Evolutionary conservation across 2,329 filamentous ascomycete species (phyloP).

Genomic region (Cercospora beticola): DNA sequence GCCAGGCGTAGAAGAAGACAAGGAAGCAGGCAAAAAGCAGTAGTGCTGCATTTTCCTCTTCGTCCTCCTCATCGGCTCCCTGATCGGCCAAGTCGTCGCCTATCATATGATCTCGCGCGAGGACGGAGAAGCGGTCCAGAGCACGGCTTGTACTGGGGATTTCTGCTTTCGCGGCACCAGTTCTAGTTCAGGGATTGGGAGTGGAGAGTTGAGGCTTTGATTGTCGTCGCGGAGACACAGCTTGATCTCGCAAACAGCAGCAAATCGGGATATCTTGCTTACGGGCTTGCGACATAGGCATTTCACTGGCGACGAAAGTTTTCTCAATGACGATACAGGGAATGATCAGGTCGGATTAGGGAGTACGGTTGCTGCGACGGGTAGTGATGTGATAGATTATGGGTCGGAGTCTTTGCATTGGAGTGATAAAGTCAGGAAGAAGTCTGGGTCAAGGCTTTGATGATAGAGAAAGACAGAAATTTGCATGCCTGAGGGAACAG

Average conservation of each 20-base stretch:
- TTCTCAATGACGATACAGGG: constrained; percentile 42
- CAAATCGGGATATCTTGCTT: constrained; percentile 8
- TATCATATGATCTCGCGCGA: neutral
- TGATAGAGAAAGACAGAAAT: neutral
- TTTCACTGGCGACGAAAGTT: constrained; percentile 60
- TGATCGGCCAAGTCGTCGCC: neutral
- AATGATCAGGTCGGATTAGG: constrained; percentile 20
- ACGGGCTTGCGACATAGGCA: constrained; percentile 39
- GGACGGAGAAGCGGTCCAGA: neutral
- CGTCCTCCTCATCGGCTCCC: neutral
- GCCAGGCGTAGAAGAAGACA: neutral
- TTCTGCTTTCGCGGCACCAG: neutral
- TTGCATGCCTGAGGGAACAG: neutral
- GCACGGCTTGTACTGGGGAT: neutral
- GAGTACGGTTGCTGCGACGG: neutral
- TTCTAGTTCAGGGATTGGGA: neutral
- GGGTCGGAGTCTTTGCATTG: constrained; percentile 12
- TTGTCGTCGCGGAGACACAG: neutral
- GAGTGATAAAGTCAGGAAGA: neutral
- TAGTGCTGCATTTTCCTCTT: neutral
- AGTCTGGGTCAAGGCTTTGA: constrained; percentile 6
- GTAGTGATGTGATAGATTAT: constrained; percentile 8
- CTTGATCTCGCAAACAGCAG: too few relatives aligned
- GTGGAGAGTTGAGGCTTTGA: neutral
- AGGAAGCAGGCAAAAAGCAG: constrained; percentile 8